Evolutionary conservation across 2,329 filamentous ascomycete genomes (phyloP).

Genomic region (Zasmidium angulare): DNA sequence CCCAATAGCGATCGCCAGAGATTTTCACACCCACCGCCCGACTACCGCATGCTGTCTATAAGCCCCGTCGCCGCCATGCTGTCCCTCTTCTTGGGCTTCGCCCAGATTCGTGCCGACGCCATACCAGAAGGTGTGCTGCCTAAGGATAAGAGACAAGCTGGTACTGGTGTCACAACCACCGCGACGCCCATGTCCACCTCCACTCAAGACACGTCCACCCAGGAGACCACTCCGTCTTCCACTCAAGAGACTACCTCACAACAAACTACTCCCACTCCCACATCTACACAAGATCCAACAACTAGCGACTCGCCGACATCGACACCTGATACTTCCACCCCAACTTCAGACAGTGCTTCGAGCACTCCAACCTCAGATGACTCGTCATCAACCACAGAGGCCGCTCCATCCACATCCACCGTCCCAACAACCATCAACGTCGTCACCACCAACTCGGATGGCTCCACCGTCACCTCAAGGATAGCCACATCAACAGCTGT

Average conservation of each 20-base stretch:
- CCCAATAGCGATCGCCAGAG: slow-evolving; percentile 7
- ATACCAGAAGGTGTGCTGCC: slow-evolving; percentile 35
- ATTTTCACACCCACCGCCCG: background rate
- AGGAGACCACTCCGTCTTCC: slow-evolving; percentile 10
- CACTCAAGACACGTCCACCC: slow-evolving; percentile 9
- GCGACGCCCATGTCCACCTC: slow-evolving; percentile 13
- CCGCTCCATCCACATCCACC: slow-evolving; percentile 17
- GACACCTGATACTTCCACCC: slow-evolving; percentile 10
- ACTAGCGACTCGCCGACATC: slow-evolving; percentile 10
- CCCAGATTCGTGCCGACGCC: slow-evolving; percentile 30
- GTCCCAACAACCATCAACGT: slow-evolving; percentile 27
- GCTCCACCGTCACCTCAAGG: slow-evolving; percentile 29
- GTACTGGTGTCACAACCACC: slow-evolving; percentile 31
- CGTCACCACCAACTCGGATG: slow-evolving; percentile 33
- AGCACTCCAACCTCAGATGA: slow-evolving; percentile 12
- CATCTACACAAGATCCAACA: slow-evolving; percentile 14
- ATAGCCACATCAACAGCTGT: slow-evolving; percentile 28
- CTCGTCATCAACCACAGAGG: slow-evolving; percentile 7
- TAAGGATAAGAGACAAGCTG: slow-evolving; percentile 34
- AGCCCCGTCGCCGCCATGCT: slow-evolving; percentile 25
- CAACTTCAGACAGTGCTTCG: slow-evolving; percentile 12
- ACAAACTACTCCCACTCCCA: slow-evolving; percentile 1
- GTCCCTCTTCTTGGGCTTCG: slow-evolving; percentile 32
- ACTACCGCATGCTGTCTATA: background rate
- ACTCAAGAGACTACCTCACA: slow-evolving; percentile 10